These are phyloP conservation scores for Thuidium tamariscinum DNA, from an alignment of 225 moss, liverwort and hornwort genomes.

Conservation along the genomic window DNA sequence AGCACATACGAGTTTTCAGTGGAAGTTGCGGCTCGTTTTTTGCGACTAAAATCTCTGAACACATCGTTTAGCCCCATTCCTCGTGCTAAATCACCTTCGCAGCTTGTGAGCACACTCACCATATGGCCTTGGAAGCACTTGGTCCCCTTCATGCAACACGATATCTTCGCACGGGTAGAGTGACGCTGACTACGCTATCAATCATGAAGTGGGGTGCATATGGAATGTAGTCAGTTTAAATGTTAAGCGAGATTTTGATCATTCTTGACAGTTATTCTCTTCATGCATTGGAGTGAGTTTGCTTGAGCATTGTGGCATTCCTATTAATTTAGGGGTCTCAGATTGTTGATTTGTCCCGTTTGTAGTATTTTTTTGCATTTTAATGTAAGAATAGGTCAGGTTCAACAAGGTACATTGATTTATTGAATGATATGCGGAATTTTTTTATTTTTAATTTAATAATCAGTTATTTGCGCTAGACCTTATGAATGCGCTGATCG, in stretches of 20 bases:
- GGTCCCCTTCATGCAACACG: constrained; percentile 53
- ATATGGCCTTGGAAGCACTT: constrained; percentile 70
- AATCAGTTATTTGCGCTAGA: not conserved
- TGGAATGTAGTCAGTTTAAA: not conserved
- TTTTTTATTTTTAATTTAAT: not conserved
- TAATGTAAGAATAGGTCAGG: not conserved
- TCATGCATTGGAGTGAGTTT: not conserved
- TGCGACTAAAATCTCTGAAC: constrained; percentile 21
- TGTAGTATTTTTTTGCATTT: not conserved
- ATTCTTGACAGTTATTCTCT: not conserved
- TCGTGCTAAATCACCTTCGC: constrained; percentile 25
- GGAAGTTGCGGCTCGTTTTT: constrained; percentile 52
- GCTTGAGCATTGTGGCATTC: not conserved
- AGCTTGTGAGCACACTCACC: constrained; percentile 52
- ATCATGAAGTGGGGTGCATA: not conserved
- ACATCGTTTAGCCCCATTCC: constrained; percentile 10
- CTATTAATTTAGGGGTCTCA: not conserved
- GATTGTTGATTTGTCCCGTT: not conserved
- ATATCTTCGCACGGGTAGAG: constrained; percentile 44
- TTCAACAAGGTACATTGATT: not conserved
- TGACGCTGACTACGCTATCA: not conserved
- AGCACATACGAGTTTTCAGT: constrained; percentile 60
- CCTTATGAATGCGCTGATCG: not conserved
- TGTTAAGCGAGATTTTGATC: not conserved
- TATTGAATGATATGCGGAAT: not conserved